phyloP scores from a whole-genome alignment of 768 basidiomycete species.

The Leccinum truebloodii region DNA sequence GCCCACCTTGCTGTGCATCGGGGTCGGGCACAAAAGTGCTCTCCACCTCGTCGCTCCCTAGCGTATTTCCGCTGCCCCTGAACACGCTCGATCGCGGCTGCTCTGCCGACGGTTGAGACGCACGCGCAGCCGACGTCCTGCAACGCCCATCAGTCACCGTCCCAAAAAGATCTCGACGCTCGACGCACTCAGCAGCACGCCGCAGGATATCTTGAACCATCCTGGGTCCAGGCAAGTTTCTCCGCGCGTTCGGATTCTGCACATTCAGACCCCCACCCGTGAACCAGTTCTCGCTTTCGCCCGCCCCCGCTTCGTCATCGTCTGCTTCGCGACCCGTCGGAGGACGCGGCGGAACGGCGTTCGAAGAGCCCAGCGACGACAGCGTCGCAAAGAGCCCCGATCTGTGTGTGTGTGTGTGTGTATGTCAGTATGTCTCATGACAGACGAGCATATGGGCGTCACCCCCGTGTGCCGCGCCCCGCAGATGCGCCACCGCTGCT shows the following conservation, averaged over 20 bases:
- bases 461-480: conserved; percentile 17
- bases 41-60: conserved; percentile 90
- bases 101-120: conserved; percentile 13
- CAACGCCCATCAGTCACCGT: conserved; percentile 2
- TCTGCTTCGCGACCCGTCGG: conserved; percentile 41
- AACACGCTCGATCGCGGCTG: conserved; percentile 43
- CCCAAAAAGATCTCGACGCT: background rate
- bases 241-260: conserved; percentile 70
- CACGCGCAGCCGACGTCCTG: conserved; percentile 24
- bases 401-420: conserved; percentile 5
- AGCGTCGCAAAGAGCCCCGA: conserved; percentile 39
- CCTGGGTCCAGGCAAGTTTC: conserved; percentile 51
- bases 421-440: conserved; percentile 1
- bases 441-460: background rate
- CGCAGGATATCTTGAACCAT: conserved; percentile 73
- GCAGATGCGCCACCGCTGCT: conserved; percentile 22
- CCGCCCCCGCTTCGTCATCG: conserved; percentile 43
- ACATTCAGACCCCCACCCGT: conserved; percentile 95
- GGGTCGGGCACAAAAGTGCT: conserved; percentile 79
- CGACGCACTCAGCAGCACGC: conserved; percentile 75
- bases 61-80: conserved; percentile 73
- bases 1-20: conserved; percentile 36
- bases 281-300: conserved; percentile 70
- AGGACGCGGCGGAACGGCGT: conserved; percentile 13
- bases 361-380: conserved; percentile 31